Conservation (phyloP, 2,329 filamentous ascomycete genomes). For the Sclerotinia spermophila region DNA sequence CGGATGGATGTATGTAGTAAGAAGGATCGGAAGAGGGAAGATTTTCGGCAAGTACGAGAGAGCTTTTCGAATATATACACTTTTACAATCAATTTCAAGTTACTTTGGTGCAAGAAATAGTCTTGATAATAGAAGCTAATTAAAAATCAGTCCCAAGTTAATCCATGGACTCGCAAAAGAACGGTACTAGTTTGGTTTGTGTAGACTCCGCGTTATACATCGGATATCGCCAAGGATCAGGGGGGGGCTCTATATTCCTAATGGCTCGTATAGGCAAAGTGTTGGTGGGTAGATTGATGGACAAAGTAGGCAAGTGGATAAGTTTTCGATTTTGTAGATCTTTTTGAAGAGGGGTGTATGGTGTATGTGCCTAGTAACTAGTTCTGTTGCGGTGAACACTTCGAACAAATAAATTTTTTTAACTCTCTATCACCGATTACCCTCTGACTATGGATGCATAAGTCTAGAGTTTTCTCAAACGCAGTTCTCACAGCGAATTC, state of each 20-base stretch:
- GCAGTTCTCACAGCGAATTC: background rate
- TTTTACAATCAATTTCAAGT: background rate
- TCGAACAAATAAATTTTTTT: background rate
- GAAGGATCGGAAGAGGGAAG: background rate
- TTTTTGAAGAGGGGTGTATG: background rate
- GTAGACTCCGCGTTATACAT: background rate
- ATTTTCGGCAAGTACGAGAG: background rate
- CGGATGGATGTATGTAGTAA: too few relatives aligned
- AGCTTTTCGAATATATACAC: background rate
- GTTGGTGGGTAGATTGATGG: background rate
- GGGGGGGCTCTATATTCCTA: background rate
- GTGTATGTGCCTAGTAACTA: background rate
- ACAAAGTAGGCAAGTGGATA: background rate
- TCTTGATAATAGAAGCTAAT: background rate
- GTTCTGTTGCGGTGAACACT: conserved; percentile 9
- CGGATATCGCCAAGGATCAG: background rate
- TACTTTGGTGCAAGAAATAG: background rate
- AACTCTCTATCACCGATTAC: background rate
- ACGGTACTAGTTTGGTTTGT: background rate
- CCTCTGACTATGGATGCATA: background rate
- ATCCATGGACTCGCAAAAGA: background rate
- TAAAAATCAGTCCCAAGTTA: background rate
- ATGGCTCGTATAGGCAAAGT: background rate
- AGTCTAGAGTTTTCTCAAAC: background rate
- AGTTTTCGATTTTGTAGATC: background rate